These are phyloP conservation scores for Ogataea trehalophila DNA, from an alignment of 805 yeast species.

Conservation along the genomic window DNA sequence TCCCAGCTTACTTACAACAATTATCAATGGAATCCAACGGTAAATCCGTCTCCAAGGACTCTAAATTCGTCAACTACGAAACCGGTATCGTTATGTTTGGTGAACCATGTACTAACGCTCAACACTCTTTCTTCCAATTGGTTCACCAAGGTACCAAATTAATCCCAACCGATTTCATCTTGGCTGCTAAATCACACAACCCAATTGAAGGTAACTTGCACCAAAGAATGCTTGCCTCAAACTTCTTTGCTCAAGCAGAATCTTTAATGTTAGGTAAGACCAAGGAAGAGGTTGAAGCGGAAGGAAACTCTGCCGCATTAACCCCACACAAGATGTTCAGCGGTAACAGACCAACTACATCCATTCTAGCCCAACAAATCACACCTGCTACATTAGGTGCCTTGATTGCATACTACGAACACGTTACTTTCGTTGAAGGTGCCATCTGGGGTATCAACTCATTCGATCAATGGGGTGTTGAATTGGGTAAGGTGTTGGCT, in stretches of 20 bases:
- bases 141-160: slow-evolving; percentile 98
- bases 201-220: slow-evolving; percentile 92
- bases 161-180: slow-evolving; percentile 93
- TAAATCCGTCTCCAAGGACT: slow-evolving; percentile 92
- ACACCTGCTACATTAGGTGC: slow-evolving; percentile 97
- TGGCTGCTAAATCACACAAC: slow-evolving; percentile 97
- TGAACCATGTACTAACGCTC: slow-evolving; percentile 98
- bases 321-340: slow-evolving; percentile 95
- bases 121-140: slow-evolving; percentile 98
- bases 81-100: slow-evolving; percentile 96
- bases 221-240: slow-evolving; percentile 98
- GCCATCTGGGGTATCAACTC: slow-evolving; percentile 99
- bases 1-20: slow-evolving; percentile 99
- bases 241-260: slow-evolving; percentile 97
- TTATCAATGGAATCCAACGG: slow-evolving; percentile 99
- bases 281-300: slow-evolving; percentile 74
- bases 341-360: slow-evolving; percentile 99
- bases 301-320: slow-evolving; percentile 76
- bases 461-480: slow-evolving; percentile 99
- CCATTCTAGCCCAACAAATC: slow-evolving; percentile 90
- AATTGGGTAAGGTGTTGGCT: slow-evolving; percentile 96
- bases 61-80: slow-evolving; percentile 86
- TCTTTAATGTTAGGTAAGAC: slow-evolving; percentile 96
- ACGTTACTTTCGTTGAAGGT: slow-evolving; percentile 95
- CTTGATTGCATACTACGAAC: slow-evolving; percentile 96